Percentiles rank a stretch among this genome's conserved stretches.
Evolutionary conservation across 768 basidiomycete species (phyloP).

Genomic region (Mycena kentingensis): DNA sequence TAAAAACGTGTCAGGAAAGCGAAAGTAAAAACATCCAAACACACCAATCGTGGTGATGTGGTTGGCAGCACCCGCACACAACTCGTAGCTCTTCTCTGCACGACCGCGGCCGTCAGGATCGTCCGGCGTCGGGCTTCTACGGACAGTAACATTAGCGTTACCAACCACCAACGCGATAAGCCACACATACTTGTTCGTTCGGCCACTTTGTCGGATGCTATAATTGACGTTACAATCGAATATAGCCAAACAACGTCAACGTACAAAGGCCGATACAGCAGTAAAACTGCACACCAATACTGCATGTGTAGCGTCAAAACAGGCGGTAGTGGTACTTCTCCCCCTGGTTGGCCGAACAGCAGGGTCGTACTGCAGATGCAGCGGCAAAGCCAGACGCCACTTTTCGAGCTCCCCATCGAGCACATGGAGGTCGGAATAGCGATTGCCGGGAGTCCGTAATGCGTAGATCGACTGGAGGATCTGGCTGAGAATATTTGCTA

Average conservation of each 20-base stretch:
- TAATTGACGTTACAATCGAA: slow-evolving; percentile 12
- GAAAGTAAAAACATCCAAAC: slow-evolving; percentile 16
- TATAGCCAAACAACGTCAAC: slow-evolving; percentile 29
- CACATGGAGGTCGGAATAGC: slow-evolving; percentile 56
- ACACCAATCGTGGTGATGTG: slow-evolving; percentile 71
- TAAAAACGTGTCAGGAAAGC: slow-evolving; percentile 26
- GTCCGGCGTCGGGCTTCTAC: slow-evolving; percentile 41
- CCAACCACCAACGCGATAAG: slow-evolving; percentile 32
- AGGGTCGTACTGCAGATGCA: slow-evolving; percentile 65
- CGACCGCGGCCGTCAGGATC: slow-evolving; percentile 56
- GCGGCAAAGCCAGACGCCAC: slow-evolving; percentile 74
- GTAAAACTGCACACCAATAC: slow-evolving; percentile 78
- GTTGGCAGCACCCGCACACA: slow-evolving; percentile 77
- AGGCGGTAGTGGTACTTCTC: slow-evolving; percentile 54
- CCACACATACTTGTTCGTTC: slow-evolving; percentile 35
- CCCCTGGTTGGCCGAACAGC: slow-evolving; percentile 17
- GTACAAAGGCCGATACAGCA: slow-evolving; percentile 81
- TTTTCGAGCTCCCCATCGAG: slow-evolving; percentile 68
- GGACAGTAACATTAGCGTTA: no score
- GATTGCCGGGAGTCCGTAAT: slow-evolving; percentile 54
- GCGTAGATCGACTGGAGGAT: slow-evolving; percentile 75
- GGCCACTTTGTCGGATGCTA: slow-evolving; percentile 44
- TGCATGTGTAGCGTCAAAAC: slow-evolving; percentile 80
- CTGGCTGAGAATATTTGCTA: slow-evolving; percentile 66
- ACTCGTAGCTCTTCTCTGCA: slow-evolving; percentile 67